Percentiles rank a stretch among this genome's conserved stretches.
Conservation (phyloP, 2,329 filamentous ascomycete genomes). For the Fonsecaea pedrosoi region DNA sequence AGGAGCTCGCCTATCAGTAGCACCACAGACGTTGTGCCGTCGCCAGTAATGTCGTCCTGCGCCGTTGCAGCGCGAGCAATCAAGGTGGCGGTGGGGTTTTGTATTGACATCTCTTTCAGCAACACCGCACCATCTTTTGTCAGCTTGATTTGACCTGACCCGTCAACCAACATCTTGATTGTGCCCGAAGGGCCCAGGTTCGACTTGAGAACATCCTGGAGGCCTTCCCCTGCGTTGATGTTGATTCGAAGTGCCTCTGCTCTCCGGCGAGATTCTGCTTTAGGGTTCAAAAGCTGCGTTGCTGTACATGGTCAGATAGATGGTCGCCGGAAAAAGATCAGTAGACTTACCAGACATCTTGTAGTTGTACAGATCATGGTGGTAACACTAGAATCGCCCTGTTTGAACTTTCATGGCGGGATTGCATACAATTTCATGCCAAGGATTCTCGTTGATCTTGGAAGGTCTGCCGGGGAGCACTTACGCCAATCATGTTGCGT, state of each 20-base stretch:
- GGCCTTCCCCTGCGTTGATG: slow-evolving; percentile 92
- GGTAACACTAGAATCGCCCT: not conserved
- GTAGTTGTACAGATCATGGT: not conserved
- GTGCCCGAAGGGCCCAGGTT: slow-evolving; percentile 94
- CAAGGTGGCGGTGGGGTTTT: slow-evolving; percentile 80
- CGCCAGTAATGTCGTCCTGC: slow-evolving; percentile 97
- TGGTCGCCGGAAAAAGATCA: not conserved
- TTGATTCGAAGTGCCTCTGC: slow-evolving; percentile 97
- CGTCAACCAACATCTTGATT: slow-evolving; percentile 88
- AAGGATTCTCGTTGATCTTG: not conserved
- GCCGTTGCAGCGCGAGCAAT: slow-evolving; percentile 86
- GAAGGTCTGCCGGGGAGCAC: not conserved
- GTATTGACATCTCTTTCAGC: slow-evolving; percentile 67
- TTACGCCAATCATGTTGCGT: not conserved
- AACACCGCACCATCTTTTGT: slow-evolving; percentile 97
- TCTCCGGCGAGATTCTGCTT: slow-evolving; percentile 96
- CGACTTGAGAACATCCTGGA: slow-evolving; percentile 92
- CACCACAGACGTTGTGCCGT: slow-evolving; percentile 96
- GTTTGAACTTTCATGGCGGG: not conserved
- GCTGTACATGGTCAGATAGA: slow-evolving; percentile 60
- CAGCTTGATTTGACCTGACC: slow-evolving; percentile 88
- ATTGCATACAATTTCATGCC: not conserved
- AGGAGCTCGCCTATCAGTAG: slow-evolving; percentile 93
- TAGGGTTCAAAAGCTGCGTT: slow-evolving; percentile 96
- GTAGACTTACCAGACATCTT: slow-evolving; percentile 32